These are phyloP conservation scores for Leccinum sublutescens DNA, from an alignment of 768 basidiomycete species.

Conservation along the genomic window DNA sequence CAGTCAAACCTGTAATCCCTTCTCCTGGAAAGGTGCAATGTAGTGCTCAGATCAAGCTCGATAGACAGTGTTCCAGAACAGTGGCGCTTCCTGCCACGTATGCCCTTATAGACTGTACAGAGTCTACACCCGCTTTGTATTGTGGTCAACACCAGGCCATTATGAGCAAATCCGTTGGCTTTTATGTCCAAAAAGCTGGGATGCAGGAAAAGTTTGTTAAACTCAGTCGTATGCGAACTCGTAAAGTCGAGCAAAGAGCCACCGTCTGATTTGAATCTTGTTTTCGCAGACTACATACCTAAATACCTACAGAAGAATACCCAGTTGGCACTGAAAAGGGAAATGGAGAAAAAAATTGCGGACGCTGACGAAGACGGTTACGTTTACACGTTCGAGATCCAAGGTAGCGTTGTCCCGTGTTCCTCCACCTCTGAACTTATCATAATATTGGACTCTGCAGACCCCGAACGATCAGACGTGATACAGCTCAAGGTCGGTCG, in stretches of 20 bases:
- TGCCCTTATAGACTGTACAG: constrained; percentile 18
- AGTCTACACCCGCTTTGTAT: constrained; percentile 38
- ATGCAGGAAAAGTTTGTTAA: constrained; percentile 45
- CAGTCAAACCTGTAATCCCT: constrained; percentile 18
- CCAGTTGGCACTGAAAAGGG: constrained; percentile 50
- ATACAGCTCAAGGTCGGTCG: constrained; percentile 80
- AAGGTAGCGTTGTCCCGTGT: constrained; percentile 43
- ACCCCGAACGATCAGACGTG: constrained; percentile 34
- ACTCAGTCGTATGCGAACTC: constrained; percentile 48
- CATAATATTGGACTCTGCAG: constrained; percentile 21
- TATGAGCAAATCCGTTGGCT: constrained; percentile 18
- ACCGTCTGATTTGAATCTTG: constrained; percentile 7
- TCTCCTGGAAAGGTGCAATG: constrained; percentile 45
- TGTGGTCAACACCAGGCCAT: constrained; percentile 55
- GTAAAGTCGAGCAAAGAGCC: not conserved
- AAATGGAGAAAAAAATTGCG: constrained; percentile 56
- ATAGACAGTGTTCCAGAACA: constrained; percentile 57
- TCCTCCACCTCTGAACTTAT: not conserved
- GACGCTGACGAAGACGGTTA: constrained; percentile 65
- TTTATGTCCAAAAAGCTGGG: constrained; percentile 49
- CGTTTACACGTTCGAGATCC: constrained; percentile 81
- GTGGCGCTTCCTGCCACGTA: constrained; percentile 45
- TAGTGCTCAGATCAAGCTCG: constrained; percentile 61
- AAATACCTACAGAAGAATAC: constrained; percentile 60
- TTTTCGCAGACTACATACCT: constrained; percentile 63